Evolutionary conservation across 768 basidiomycete species (phyloP).

Genomic region (Trametes meyenii): DNA sequence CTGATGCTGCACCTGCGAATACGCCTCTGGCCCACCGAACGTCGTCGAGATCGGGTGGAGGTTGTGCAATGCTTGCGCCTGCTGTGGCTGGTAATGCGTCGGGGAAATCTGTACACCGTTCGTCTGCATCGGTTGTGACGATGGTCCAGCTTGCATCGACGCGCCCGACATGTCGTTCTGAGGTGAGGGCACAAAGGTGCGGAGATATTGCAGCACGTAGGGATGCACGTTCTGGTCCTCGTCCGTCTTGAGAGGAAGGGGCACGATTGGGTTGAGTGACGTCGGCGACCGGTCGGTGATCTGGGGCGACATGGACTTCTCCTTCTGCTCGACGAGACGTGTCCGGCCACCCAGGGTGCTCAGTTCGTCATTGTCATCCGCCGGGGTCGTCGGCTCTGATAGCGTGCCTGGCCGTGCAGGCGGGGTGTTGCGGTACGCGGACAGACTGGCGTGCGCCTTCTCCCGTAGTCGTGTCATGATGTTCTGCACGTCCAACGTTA

Average conservation of each 20-base stretch:
- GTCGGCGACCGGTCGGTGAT: slow-evolving; percentile 64
- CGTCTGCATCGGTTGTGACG: slow-evolving; percentile 28
- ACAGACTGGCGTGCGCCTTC: slow-evolving; percentile 45
- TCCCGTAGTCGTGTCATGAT: slow-evolving; percentile 60
- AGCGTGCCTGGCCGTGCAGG: slow-evolving; percentile 37
- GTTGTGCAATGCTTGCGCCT: slow-evolving; percentile 15
- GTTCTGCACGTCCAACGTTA: slow-evolving; percentile 41
- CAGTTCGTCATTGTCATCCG: slow-evolving; percentile 63
- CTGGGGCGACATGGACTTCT: slow-evolving; percentile 35
- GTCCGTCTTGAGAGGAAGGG: slow-evolving; percentile 60
- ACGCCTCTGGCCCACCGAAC: slow-evolving; percentile 11
- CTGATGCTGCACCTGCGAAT: slow-evolving; percentile 1
- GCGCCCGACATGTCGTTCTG: slow-evolving; percentile 29
- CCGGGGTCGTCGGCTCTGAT: slow-evolving; percentile 47
- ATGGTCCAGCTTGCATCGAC: slow-evolving; percentile 26
- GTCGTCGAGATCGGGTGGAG: slow-evolving; percentile 24
- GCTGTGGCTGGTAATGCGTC: slow-evolving; percentile 27
- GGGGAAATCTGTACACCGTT: slow-evolving; percentile 31
- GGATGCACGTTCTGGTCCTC: slow-evolving; percentile 56
- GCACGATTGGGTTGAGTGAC: slow-evolving; percentile 73
- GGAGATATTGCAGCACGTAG: slow-evolving; percentile 68
- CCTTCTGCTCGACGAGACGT: slow-evolving; percentile 56
- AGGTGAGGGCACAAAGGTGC: slow-evolving; percentile 52
- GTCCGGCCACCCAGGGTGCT: slow-evolving; percentile 64
- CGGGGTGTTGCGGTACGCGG: slow-evolving; percentile 39